A percentile compares a stretch with the other conserved stretches of the same genome.
Evolutionary conservation across 2,329 filamentous ascomycete genomes (phyloP).

Genomic region (Beauveria bassiana): DNA sequence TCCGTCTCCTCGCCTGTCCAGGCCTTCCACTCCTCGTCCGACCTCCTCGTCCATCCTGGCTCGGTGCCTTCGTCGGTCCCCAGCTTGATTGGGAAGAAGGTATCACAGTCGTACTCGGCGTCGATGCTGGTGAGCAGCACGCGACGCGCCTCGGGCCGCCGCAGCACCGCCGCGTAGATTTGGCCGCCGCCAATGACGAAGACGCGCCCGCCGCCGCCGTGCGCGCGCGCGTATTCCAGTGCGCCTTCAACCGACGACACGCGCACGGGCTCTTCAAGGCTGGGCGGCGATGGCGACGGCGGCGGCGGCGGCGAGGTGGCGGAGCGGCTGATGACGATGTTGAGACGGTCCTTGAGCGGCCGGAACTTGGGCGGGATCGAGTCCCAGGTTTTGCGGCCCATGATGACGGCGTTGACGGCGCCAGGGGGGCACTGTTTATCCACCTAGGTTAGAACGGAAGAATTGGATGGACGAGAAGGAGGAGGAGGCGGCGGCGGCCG

Average conservation of each 20-base stretch:
- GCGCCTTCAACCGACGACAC: slow-evolving; percentile 52
- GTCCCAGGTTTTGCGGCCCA: slow-evolving; percentile 97
- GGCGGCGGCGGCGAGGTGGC: slow-evolving; percentile 20
- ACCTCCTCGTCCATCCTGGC: slow-evolving; percentile 46
- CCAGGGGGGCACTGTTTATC: slow-evolving; percentile 22
- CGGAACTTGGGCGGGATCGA: slow-evolving; percentile 73
- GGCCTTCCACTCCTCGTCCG: slow-evolving; percentile 44
- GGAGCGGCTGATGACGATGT: slow-evolving; percentile 68
- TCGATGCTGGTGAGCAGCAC: slow-evolving; percentile 64
- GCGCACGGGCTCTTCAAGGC: slow-evolving; percentile 41
- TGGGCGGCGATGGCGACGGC: slow-evolving; percentile 11
- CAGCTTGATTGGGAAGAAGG: slow-evolving; percentile 59
- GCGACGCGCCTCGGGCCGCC: slow-evolving; percentile 46
- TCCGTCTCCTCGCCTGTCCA: slow-evolving; percentile 61
- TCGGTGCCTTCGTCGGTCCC: slow-evolving; percentile 20
- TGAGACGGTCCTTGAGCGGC: slow-evolving; percentile 71
- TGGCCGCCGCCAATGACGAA: slow-evolving; percentile 89
- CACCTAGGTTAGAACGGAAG: too few relatives aligned
- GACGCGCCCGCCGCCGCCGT: slow-evolving; percentile 45
- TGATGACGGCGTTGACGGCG: slow-evolving; percentile 70
- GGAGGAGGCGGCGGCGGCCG: too few relatives aligned
- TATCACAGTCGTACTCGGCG: slow-evolving; percentile 68
- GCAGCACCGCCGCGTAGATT: slow-evolving; percentile 69
- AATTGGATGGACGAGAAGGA: too few relatives aligned
- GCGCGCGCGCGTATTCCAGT: slow-evolving; percentile 36